These are phyloP conservation scores for Argentina anserina DNA, from an alignment of 306 rosid genomes.

Conservation along the genomic window DNA sequence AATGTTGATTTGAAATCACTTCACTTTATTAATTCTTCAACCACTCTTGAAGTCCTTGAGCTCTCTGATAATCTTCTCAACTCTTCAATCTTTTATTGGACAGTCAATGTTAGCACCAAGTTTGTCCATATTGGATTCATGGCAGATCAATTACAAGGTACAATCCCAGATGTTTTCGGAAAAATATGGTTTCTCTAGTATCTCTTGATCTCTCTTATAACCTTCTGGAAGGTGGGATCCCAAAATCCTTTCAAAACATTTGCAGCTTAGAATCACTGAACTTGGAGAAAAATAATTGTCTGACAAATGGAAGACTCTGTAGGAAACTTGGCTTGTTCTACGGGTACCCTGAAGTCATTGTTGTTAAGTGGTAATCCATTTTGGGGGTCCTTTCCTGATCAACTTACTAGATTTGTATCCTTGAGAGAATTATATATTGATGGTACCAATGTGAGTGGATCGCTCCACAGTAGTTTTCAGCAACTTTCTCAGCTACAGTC, in stretches of 20 bases:
- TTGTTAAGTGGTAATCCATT: not conserved
- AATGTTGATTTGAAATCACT: not conserved
- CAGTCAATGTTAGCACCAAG: not conserved
- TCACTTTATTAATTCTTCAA: not conserved
- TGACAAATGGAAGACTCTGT: not conserved
- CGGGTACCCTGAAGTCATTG: not conserved
- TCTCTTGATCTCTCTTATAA: not conserved
- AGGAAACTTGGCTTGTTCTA: not conserved
- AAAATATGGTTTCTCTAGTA: not conserved
- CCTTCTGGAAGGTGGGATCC: not conserved
- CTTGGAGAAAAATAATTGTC: not conserved
- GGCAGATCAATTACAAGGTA: not conserved
- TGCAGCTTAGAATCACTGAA: not conserved
- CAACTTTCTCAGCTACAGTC: conserved; percentile 16
- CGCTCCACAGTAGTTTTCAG: conserved; percentile 13
- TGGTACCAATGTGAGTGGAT: conserved; percentile 12
- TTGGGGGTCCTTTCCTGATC: conserved; percentile 9
- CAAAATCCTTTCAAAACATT: not conserved
- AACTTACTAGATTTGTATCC: conserved; percentile 17
- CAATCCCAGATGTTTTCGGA: not conserved
- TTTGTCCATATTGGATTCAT: not conserved
- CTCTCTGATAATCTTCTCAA: not conserved
- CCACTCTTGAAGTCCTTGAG: not conserved
- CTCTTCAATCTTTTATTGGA: not conserved
- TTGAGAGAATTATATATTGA: not conserved